Base-by-base conservation (phyloP, 1,284 basidiomycete genomes). In the Ustilago nuda region DNA sequence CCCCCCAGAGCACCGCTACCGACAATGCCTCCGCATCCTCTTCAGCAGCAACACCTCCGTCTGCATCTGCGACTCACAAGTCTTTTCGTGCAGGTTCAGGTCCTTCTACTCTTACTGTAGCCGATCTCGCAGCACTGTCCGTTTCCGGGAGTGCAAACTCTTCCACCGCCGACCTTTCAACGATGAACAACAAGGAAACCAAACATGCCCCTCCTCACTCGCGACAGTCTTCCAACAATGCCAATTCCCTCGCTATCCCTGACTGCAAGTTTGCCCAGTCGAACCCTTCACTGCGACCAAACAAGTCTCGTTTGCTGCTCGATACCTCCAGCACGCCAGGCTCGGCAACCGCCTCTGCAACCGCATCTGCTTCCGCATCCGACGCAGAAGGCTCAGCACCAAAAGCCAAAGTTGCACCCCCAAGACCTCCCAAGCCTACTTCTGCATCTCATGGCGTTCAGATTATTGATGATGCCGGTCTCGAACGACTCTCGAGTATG, bases 381-480 rank as follows among this genome's bases (percentile, higher is more conserved):
- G 73, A 76, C 45, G 56, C 58, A 12, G 73, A 76, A 56, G 65
- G 61, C 15, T 39, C 62, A 11, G n/a, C 56, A 17, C 59, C 56
- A 8, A 62, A 66, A 36, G 36, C 23, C 41, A 76, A 69, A 17
- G 17, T 66, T 7, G 54, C 70, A 5, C 74, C 74, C 19, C 70
- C 70, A 2, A 33, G 62, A 27, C 74, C 74, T 8, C 74, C 74
- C 4, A 76, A 76, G 46, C 74, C 74, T 4, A 30, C 48, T 15
- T 9, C 61, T 3, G 46, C 67, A 23, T 36, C 58, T 27, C 64
- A 65, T 8, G 73, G 68, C 45, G 41, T 69, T 12, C 70, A 76
- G 36, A 72, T 76, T 51, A 43, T 76, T 15, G 70, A 70, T 48
- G 70, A 76, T 17, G 62, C 66, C 19, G 74, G 72, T 27, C 70